Evolutionary conservation across 2,329 filamentous ascomycete genomes (phyloP), one percentile per base, ranked within the genome.

Genomic region (Helotiales sp.): DNA sequence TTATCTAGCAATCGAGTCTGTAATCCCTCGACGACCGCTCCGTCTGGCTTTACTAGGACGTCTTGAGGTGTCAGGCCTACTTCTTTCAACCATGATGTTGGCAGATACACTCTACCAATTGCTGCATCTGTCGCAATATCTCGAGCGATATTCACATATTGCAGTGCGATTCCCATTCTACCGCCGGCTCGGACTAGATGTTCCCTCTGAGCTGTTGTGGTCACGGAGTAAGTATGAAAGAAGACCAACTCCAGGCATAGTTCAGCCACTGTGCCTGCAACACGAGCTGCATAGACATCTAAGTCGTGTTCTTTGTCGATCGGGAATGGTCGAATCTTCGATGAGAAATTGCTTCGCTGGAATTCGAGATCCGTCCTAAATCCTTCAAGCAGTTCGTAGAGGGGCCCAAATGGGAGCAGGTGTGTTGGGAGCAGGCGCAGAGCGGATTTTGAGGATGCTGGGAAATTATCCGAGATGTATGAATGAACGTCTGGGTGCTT

Each of bases 121-220:
- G 75, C 73, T 0, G 88, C 86, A 65, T 91, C 89, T 2, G 84
- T 83, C 3, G 75, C 71, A n/a, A 91, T 85, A 66, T 92, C 89
- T 22, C 89, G 84, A 2, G 87, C 85, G 60, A 92, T 90, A 67
- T 91, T 92, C 66, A 90, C 83, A 65, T 88, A 90, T 67, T 92
- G 88, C n/a, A 91, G 74, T 1, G 88, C 88, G 31, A 88, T 80
- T 0, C 89, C 89, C 88, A 91, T 91, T 27, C 79, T 76, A 19
- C 78, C 77, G 1, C 86, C 86, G 0, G 85, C 81, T 15, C 74
- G 67, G 13, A 86, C 74, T 5, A 89, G 76, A 2, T 73, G 67
- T 13, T 75, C 68, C 40, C 71, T 62, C 27, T 76, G 72, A 42
- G 70, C 31, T 13, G 46, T 30, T 9, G 62, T 57, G 5, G 55